Percentiles rank a stretch among this genome's conserved stretches.
phyloP scores from a whole-genome alignment of 495 filamentous ascomycete species.

The Chaetomium cochliodes region DNA sequence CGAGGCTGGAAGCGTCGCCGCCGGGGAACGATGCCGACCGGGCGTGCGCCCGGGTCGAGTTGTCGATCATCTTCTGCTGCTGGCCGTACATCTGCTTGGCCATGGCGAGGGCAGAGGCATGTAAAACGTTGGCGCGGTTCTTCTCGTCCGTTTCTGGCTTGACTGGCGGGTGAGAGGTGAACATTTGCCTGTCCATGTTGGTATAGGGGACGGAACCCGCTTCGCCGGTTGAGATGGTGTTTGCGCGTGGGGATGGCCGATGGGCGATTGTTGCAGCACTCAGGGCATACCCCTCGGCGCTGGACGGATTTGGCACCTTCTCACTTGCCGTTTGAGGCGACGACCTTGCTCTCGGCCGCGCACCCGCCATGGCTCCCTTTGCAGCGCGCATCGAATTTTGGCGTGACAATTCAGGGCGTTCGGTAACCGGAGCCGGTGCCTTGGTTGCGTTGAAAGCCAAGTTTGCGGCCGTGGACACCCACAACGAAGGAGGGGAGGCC shows the following conservation, averaged over 20 bases:
- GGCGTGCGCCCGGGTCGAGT: constrained; percentile 42
- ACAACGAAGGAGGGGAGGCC: constrained; percentile 39
- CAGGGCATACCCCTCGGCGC: constrained; percentile 62
- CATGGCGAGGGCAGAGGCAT: constrained; percentile 82
- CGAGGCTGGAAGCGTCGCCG: not conserved
- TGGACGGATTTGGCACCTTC: constrained; percentile 57
- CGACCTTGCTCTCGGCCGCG: constrained; percentile 64
- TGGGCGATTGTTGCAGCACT: constrained; percentile 64
- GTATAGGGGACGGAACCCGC: constrained; percentile 47
- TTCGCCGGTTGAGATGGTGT: constrained; percentile 28
- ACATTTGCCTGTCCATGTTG: constrained; percentile 62
- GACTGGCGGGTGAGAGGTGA: constrained; percentile 71
- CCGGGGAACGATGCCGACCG: constrained; percentile 32
- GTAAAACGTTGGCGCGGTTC: constrained; percentile 65
- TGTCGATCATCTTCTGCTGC: constrained; percentile 58
- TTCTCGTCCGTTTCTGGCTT: constrained; percentile 70
- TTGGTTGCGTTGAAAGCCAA: constrained; percentile 49
- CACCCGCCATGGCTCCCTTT: constrained; percentile 65
- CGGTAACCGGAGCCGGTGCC: constrained; percentile 17
- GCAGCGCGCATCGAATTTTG: constrained; percentile 68
- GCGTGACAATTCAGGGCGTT: constrained; percentile 28
- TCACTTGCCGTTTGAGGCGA: constrained; percentile 49
- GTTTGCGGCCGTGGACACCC: constrained; percentile 59
- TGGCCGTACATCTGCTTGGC: constrained; percentile 77
- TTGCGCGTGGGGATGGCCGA: constrained; percentile 39